Evolutionary conservation across 495 filamentous ascomycete genomes (phyloP).

Genomic region (Penicilliopsis zonata): DNA sequence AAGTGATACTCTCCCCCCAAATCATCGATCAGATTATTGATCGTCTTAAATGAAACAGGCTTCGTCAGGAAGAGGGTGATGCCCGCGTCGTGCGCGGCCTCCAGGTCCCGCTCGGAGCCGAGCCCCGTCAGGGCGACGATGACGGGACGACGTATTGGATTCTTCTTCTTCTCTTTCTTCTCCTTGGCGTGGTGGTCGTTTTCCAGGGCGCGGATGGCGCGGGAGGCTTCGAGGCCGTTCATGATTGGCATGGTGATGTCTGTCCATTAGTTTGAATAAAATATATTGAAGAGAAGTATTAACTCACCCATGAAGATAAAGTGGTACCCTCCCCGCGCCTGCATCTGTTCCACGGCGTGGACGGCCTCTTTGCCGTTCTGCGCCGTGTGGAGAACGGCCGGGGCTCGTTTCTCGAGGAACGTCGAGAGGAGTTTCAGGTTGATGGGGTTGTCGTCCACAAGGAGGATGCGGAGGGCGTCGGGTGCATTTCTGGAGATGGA

Average conservation of each 20-base stretch:
- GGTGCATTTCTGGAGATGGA: neutral
- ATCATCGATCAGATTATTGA: slow-evolving; percentile 12
- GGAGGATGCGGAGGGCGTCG: slow-evolving; percentile 25
- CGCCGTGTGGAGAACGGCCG: slow-evolving; percentile 17
- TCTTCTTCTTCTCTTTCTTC: too few relatives aligned
- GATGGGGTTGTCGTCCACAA: slow-evolving; percentile 56
- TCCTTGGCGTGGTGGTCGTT: slow-evolving; percentile 21
- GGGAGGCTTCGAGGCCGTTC: slow-evolving; percentile 48
- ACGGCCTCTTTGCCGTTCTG: slow-evolving; percentile 25
- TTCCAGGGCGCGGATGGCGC: slow-evolving; percentile 31
- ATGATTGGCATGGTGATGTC: slow-evolving; percentile 56
- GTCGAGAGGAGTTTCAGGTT: slow-evolving; percentile 46
- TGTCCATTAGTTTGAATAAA: slow-evolving; percentile 8
- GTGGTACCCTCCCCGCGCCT: slow-evolving; percentile 17
- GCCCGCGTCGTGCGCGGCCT: slow-evolving; percentile 45
- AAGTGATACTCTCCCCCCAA: neutral
- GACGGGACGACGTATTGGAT: too few relatives aligned
- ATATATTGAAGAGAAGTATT: neutral
- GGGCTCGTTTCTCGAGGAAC: slow-evolving; percentile 26
- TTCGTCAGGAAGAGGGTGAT: slow-evolving; percentile 53
- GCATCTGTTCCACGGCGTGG: slow-evolving; percentile 12
- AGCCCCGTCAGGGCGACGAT: slow-evolving; percentile 54
- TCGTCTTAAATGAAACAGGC: slow-evolving; percentile 32
- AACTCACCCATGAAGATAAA: slow-evolving; percentile 29
- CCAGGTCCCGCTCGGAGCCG: slow-evolving; percentile 37